Base-by-base conservation (phyloP, 345 rosid genomes). In the Lepidium africanum region DNA sequence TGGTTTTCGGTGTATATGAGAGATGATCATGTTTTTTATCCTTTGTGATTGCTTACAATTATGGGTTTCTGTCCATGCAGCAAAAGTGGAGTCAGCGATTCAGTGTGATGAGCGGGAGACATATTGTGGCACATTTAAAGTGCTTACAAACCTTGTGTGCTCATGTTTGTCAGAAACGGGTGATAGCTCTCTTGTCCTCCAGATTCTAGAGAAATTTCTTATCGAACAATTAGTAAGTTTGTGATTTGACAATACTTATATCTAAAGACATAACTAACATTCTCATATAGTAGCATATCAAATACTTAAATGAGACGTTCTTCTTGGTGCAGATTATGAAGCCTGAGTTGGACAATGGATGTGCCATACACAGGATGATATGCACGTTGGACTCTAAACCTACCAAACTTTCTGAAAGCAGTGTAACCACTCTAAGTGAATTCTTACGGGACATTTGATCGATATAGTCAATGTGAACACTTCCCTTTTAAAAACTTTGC, bases 281-380 rank as follows among this genome's bases (percentile, higher is more conserved):
- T 52, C 53, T 67, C 40, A 19, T 42, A 27, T 30, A 27, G 32
- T 56, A 30, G 11, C n/a, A 51, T 5, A n/a, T 5, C 15, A 10
- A 33, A 32, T 67, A 40, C 47, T 21, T 36, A n/a, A 50, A n/a
- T 21, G 36, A 14, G 40, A 59, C 7, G 30, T 53, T 58, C 37
- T 73, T 57, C 42, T 39, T 48, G 69, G 70, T 72, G n/a, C 81
- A 90, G 97, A 69, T 61, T 53, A 60, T 63, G 57, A 76, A 77
- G 71, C 90, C 79, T 51, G 71, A 70, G 21, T 48, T 86, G 10
- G 90, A 82, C 45, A 90, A 93, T 72, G 82, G 81, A 6, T 82
- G 89, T 78, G 90, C 88, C 57, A 62, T 90, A 82, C 87, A 90
- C 45, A 81, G 87, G 72, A 72, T 90, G 73, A 86, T 93, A 45